A percentile compares a stretch with the other conserved stretches of the same genome.
Evolutionary conservation across 768 basidiomycete genomes (phyloP).

Genomic region (Kwoniella dendrophila): DNA sequence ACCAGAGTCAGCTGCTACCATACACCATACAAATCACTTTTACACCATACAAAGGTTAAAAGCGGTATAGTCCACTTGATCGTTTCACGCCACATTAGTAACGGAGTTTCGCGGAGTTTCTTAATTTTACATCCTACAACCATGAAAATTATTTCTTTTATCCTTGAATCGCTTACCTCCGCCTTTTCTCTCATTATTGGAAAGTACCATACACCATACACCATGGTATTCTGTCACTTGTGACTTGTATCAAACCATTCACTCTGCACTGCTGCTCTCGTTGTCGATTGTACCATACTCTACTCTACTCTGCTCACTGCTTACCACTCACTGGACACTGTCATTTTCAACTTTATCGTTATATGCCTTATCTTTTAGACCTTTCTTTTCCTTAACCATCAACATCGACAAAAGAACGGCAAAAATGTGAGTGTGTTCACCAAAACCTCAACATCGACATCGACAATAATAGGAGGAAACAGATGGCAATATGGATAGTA

Average conservation of each 20-base stretch:
- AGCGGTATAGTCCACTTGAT: slow-evolving; percentile 6
- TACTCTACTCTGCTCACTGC: slow-evolving; percentile 17
- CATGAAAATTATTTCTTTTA: neutral
- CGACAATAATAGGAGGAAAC: neutral
- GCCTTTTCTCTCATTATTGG: neutral
- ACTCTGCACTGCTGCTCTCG: too few relatives aligned
- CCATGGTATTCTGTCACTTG: neutral
- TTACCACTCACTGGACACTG: slow-evolving; percentile 6
- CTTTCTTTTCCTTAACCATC: slow-evolving; percentile 26
- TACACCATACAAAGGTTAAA: slow-evolving; percentile 16
- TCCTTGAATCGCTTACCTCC: slow-evolving; percentile 8
- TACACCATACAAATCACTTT: slow-evolving; percentile 25
- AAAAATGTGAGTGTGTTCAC: slow-evolving; percentile 47
- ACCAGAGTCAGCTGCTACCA: neutral
- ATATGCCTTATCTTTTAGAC: neutral
- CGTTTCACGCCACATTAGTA: neutral
- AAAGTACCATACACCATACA: neutral
- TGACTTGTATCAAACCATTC: neutral
- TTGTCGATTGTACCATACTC: too few relatives aligned
- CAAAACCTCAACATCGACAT: neutral
- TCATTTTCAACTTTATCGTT: neutral
- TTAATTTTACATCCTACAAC: slow-evolving; percentile 1
- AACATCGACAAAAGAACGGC: slow-evolving; percentile 20
- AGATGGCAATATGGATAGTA: neutral
- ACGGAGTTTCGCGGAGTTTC: slow-evolving; percentile 53